These are phyloP conservation scores for Leccinum olivaceopallidum DNA, from an alignment of 768 basidiomycete genomes.

Conservation along the genomic window DNA sequence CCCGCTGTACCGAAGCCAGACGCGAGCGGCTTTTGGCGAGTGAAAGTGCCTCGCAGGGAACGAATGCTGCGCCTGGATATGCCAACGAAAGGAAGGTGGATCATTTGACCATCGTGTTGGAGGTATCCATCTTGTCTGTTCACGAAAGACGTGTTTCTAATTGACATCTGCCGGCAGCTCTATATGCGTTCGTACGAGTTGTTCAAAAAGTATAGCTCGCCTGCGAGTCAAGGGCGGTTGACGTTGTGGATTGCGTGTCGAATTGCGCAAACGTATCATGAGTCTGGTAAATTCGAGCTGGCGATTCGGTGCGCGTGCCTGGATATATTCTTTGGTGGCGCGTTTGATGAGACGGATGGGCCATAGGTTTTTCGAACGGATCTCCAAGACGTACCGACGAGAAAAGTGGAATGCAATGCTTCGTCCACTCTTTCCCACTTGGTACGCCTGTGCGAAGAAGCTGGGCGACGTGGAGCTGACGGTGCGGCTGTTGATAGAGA, in stretches of 20 bases:
- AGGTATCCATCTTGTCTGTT: slow-evolving; percentile 46
- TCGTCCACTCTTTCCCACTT: slow-evolving; percentile 69
- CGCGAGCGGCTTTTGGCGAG: slow-evolving; percentile 62
- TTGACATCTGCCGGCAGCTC: slow-evolving; percentile 48
- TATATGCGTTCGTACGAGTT: slow-evolving; percentile 94
- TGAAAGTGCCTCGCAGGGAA: slow-evolving; percentile 43
- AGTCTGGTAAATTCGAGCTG: slow-evolving; percentile 81
- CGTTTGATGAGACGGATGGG: not conserved
- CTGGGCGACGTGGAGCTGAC: slow-evolving; percentile 77
- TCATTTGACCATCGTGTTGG: slow-evolving; percentile 78
- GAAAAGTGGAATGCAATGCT: slow-evolving; percentile 82
- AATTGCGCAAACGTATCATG: slow-evolving; percentile 85
- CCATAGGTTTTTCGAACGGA: slow-evolving; percentile 87
- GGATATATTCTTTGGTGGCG: not conserved
- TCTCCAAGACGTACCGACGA: slow-evolving; percentile 82
- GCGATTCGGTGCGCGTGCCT: slow-evolving; percentile 66
- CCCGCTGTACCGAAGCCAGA: slow-evolving; percentile 78
- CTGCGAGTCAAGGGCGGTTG: slow-evolving; percentile 66
- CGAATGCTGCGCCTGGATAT: slow-evolving; percentile 63
- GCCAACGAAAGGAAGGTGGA: slow-evolving; percentile 92
- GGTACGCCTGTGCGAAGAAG: slow-evolving; percentile 82
- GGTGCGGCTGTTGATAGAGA: slow-evolving; percentile 76
- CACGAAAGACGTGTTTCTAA: not conserved
- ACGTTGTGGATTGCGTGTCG: slow-evolving; percentile 90
- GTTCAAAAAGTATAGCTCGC: slow-evolving; percentile 64